Base-by-base conservation (phyloP, 768 basidiomycete species). In the Thelephora aurantiotincta region DNA sequence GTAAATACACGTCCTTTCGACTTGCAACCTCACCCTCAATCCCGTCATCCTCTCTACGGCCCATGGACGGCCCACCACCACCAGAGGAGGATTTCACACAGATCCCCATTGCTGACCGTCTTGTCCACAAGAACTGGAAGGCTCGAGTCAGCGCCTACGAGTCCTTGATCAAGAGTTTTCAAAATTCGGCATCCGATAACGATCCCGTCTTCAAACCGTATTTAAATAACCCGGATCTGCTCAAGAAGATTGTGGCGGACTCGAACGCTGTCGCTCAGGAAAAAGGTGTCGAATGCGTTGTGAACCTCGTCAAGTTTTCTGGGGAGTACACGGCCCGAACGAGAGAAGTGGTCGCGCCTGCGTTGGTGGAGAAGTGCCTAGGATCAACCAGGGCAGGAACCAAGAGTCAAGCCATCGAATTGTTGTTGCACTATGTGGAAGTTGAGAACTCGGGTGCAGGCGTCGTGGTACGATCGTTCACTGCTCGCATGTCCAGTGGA, bases 51-150 rank as follows among this genome's bases (percentile, higher is more conserved):
- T 44, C 30, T 19, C 26, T 30, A 26, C 46, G 52, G 51, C 53
- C 48, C 57, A 91, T 91, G 91, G 92, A 94, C 65, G 92, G 89
- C 48, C 80, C 81, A 56, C 83, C 87, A 50, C 89, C 91, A 45
- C 83, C 75, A 57, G 92, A 96, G 69, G 92, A 96, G 68, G 92
- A 98, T 65, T 97, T 93, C 63, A 80, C 80, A 38, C 59, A 72
- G 23, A 72, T 97, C 45, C 68, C 88, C 18, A 73, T 96, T 43
- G 64, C 75, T 11, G 90, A 94, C 54, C 65, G 93, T 41, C 80
- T 94, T 48, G 68, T 77, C 5, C 90, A 97, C 71, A 98, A 97
- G 74, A 94, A 94, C 62, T 99, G 96, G 96, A 98, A 98, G 66
- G 96, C 96, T 49, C 82, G 96, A 55, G 78, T 94, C 57, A 90